phyloP scores from a whole-genome alignment of 768 basidiomycete genomes.

The Psilocybe cyanescens region DNA sequence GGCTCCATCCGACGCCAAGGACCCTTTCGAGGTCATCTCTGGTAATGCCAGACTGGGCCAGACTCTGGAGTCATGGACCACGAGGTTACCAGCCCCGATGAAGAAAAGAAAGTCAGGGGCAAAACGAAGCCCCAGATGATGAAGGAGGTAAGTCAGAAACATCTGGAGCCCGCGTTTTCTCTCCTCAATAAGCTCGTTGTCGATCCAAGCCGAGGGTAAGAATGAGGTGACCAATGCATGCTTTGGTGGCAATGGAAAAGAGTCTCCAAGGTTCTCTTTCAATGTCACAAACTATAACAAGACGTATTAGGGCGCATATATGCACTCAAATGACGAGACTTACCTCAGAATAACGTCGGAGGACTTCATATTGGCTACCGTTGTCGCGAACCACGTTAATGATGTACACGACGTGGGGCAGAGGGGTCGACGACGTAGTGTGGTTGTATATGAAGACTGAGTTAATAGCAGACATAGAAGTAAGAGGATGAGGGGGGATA shows the following conservation, averaged over 20 bases:
- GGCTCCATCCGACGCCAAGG: not conserved
- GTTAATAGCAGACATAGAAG: slow-evolving; percentile 10
- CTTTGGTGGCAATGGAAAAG: slow-evolving; percentile 49
- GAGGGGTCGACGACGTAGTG: slow-evolving; percentile 21
- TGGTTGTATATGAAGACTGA: slow-evolving; percentile 16
- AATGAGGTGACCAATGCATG: slow-evolving; percentile 45
- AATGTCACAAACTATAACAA: slow-evolving; percentile 34
- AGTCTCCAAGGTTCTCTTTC: slow-evolving; percentile 37
- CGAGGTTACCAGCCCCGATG: slow-evolving; percentile 24
- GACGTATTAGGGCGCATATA: slow-evolving; percentile 17
- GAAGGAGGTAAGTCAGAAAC: slow-evolving; percentile 43
- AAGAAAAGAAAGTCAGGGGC: slow-evolving; percentile 39
- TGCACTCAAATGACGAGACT: slow-evolving; percentile 4
- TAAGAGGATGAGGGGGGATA: not conserved
- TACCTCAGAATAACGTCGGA: slow-evolving; percentile 23
- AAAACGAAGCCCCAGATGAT: slow-evolving; percentile 34
- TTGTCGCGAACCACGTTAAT: slow-evolving; percentile 21
- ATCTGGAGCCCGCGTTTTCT: slow-evolving; percentile 48
- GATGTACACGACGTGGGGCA: slow-evolving; percentile 21
- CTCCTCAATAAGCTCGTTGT: slow-evolving; percentile 52
- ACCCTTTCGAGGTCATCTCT: slow-evolving; percentile 30
- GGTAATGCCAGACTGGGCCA: slow-evolving; percentile 29
- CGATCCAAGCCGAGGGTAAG: slow-evolving; percentile 53
- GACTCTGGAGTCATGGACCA: not conserved
- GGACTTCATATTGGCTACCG: slow-evolving; percentile 15